phyloP scores from a whole-genome alignment of 1,284 basidiomycete species.

The Cutaneotrichosporon mucoides region DNA sequence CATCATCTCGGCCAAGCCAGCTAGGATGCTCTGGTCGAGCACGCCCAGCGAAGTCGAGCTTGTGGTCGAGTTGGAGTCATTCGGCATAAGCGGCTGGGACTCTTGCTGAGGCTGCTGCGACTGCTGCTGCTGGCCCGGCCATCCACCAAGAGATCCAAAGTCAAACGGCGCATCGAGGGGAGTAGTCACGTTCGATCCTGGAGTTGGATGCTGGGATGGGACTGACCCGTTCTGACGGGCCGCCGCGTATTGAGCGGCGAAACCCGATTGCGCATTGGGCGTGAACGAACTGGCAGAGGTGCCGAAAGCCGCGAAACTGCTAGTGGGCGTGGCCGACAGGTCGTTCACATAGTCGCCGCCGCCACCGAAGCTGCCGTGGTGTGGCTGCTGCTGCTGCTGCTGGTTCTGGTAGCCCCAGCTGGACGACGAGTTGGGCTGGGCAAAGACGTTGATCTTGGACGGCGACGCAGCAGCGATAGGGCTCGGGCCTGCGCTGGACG shows the following conservation, averaged over 20 bases:
- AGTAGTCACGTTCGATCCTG: constrained; percentile 17
- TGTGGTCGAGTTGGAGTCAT: background rate
- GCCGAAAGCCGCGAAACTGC: background rate
- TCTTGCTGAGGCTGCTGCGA: background rate
- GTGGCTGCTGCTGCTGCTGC: constrained; percentile 9
- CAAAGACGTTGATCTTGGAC: constrained; percentile 22
- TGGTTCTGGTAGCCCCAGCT: background rate
- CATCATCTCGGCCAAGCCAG: constrained; percentile 13
- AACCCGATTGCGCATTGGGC: constrained; percentile 12
- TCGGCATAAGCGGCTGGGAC: background rate
- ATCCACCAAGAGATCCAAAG: background rate
- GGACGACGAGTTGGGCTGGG: background rate
- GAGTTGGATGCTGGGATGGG: background rate
- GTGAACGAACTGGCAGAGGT: constrained; percentile 13
- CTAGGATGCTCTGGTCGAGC: constrained; percentile 13
- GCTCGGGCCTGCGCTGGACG: background rate
- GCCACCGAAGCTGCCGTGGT: constrained; percentile 4
- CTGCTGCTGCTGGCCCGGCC: constrained; percentile 5
- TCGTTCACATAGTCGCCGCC: constrained; percentile 6
- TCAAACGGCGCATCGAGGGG: constrained; percentile 29
- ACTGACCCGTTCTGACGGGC: constrained; percentile 5
- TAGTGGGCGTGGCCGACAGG: constrained; percentile 11
- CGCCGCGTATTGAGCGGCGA: constrained; percentile 13
- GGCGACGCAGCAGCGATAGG: constrained; percentile 16
- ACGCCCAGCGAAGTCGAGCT: background rate